Evolutionary conservation across 441 rosid genomes (phyloP), one percentile per base, ranked within the genome.

Genomic region (Euphorbia celastroides): DNA sequence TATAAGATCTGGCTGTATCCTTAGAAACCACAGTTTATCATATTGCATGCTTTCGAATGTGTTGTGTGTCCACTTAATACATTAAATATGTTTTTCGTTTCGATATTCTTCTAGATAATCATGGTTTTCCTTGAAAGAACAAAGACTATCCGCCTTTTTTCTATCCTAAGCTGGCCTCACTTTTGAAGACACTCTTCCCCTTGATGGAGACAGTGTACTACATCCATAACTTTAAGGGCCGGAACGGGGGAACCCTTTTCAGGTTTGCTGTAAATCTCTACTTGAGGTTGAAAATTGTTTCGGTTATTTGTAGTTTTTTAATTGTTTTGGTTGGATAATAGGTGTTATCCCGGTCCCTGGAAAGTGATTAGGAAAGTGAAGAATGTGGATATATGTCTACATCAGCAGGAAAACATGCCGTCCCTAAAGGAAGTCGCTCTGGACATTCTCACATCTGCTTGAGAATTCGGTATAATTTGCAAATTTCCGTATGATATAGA

Each of bases 311-410:
- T 14, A 7, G 25, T 42, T 34, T 31, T 31, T 1, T 13, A 9
- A 46, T 1, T 30, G 28, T 32, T 16, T 9, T 28, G 46, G 31
- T 32, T 30, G 22, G 30, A 6, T 1, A 17, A 52, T 51, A 92
- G 98, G 80, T 83, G 98, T 74, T 93, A 90, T 65, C 98, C 98
- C n/a, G 97, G 94, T 48, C 86, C 87, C 16, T 93, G 98, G 97
- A 85, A 85, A 83, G 96, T 93, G 51, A 77, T 93, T 3, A 81
- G 88, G 70, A 84, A 75, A 77, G 80, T 73, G 46, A 74, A 85
- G 57, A 74, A 85, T 66, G 56, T 22, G 0, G 80, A 64, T 52
- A 64, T 81, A 0, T 86, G 88, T 73, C 36, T 90, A 77, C 97
- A 90, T 72, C 86, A 87, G 76, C 98, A 81, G 80, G 88, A 84